A percentile compares a stretch with the other conserved stretches of the same genome.
Conservation (phyloP, 345 rosid species). For the Citrus cavaleriei region DNA sequence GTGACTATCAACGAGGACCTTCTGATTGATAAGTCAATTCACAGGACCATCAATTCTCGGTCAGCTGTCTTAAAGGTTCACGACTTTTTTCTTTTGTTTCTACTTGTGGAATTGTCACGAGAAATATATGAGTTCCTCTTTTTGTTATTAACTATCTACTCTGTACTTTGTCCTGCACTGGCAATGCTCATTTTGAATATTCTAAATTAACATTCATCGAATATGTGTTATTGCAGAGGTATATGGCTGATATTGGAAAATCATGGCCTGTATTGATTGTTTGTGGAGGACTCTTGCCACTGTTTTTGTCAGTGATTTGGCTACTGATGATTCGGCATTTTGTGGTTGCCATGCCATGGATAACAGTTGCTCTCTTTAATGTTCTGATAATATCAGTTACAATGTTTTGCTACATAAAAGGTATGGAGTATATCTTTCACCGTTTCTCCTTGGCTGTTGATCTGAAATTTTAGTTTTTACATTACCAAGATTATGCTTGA, state of each 20-base stretch:
- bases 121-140: not conserved
- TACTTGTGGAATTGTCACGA: not conserved
- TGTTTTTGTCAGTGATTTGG: conserved; percentile 88
- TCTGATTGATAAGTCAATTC: conserved; percentile 76
- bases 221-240: conserved; percentile 57
- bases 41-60: conserved; percentile 71
- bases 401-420: conserved; percentile 83
- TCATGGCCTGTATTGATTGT: conserved; percentile 94
- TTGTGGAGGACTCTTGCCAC: conserved; percentile 91
- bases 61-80: conserved; percentile 87
- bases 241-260: conserved; percentile 91
- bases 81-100: not conserved
- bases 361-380: conserved; percentile 81
- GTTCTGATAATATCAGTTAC: conserved; percentile 80
- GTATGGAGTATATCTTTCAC: conserved; percentile 25
- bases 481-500: not conserved
- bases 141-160: conserved; percentile 8
- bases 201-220: conserved; percentile 8
- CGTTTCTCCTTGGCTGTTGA: not conserved
- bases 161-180: not conserved
- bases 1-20: conserved; percentile 77
- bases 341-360: conserved; percentile 98
- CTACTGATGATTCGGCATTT: conserved; percentile 85
- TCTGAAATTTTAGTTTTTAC: not conserved
- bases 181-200: not conserved